Evolutionary conservation across 1,284 basidiomycete genomes (phyloP).

Genomic region (Trichosporon ovoides): DNA sequence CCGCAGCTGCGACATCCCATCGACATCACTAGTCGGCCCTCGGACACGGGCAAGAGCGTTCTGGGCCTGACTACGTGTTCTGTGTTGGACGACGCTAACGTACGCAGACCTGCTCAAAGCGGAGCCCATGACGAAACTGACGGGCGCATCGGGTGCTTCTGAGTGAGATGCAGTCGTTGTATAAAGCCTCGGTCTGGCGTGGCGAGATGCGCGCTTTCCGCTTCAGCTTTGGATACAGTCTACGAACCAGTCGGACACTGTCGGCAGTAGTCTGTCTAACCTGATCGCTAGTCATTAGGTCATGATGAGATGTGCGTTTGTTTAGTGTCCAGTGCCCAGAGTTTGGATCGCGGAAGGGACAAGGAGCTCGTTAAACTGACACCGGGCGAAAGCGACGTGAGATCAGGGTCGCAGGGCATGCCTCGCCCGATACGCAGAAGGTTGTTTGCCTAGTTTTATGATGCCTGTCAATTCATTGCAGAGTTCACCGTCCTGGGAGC

Average conservation of each 20-base stretch:
- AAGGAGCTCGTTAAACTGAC: background rate
- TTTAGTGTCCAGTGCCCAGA: background rate
- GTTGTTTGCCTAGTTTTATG: background rate
- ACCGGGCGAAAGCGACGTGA: too few species aligned
- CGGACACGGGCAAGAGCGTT: background rate
- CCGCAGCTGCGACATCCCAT: background rate
- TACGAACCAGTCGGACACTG: background rate
- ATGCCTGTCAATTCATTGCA: background rate
- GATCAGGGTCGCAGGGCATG: too few species aligned
- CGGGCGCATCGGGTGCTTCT: background rate
- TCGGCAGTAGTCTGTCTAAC: background rate
- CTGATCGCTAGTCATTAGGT: background rate
- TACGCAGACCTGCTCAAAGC: conserved; percentile 35
- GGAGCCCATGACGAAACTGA: conserved; percentile 29
- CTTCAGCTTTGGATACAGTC: too few species aligned
- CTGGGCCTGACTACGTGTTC: background rate
- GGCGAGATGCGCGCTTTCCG: too few species aligned
- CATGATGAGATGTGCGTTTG: conserved; percentile 4
- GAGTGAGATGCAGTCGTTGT: background rate
- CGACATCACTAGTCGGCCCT: background rate
- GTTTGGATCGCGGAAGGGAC: background rate
- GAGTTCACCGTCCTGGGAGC: too few species aligned
- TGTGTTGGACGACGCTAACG: background rate
- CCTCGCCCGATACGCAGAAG: too few species aligned
- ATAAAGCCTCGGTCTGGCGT: too few species aligned